Base-by-base conservation (phyloP, 2,329 filamentous ascomycete species). In the Madurella mycetomatis region DNA sequence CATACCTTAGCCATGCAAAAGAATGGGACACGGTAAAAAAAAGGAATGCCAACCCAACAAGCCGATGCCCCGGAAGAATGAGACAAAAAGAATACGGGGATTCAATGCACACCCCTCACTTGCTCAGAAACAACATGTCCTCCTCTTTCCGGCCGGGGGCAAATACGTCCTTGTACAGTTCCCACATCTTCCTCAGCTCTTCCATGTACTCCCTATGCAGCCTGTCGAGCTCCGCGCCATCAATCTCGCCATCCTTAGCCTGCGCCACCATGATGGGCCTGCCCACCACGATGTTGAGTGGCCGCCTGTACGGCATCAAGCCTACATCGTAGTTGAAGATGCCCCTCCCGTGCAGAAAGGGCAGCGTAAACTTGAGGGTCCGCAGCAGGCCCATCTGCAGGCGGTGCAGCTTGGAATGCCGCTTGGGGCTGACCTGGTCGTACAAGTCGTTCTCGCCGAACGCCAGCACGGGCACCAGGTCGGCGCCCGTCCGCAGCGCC, bases 311-410 rank as follows among this genome's bases (percentile, higher is more conserved):
- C 0, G 94, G 94, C 89, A 97, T 91, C 64, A 97, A 75, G 4
- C 94, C 94, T 13, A 96, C 90, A 69, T 99, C 94, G 68, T 99
- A 97, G 71, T 99, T 99, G 74, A 97, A 96, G 41, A 97, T 86
- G 12, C 92, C 92, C 25, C 92, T 76, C 2, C 92, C 92, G 69
- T 96, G 91, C 65, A 96, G 87, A 30, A 95, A 80, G 1, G 94
- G 92, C 11, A 97, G 79, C 0, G 94, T 97, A 65, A 96, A 99
- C 49, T 95, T 95, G 77, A 95, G 84, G 5, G 87, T 76, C 62
- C 87, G 88, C 72, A 97, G 92, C 53, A 95, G 76, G 30, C 91
- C 73, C 74, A 96, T 84, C 72, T 99, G 94, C 39, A 88, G 72
- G 66, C 83, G 85, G 74, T 92, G 88, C 51, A 97, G 82, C 56